These are phyloP conservation scores for Amphicarpaea edgeworthii DNA, from an alignment of 306 rosid species.

Conservation along the genomic window DNA sequence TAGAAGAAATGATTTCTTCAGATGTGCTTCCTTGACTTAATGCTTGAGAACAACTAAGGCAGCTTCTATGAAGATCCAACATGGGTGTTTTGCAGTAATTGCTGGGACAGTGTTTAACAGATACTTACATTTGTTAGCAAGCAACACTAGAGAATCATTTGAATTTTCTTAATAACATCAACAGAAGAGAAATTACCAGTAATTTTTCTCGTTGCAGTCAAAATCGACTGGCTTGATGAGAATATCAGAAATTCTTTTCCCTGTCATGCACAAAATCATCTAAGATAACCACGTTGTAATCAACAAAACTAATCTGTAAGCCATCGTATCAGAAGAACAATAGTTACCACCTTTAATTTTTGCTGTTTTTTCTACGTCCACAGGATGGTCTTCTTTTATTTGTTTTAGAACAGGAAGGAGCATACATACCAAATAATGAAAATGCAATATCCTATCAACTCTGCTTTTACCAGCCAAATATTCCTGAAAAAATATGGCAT, in stretches of 20 bases:
- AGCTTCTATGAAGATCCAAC: constrained; percentile 91
- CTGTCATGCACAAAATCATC: constrained; percentile 54
- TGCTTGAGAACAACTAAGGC: constrained; percentile 79
- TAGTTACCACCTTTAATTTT: constrained; percentile 62
- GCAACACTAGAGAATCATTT: constrained; percentile 37
- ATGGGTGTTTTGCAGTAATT: constrained; percentile 75
- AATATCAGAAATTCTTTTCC: constrained; percentile 68
- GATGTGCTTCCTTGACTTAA: constrained; percentile 55
- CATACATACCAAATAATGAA: constrained; percentile 86
- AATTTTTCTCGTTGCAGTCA: constrained; percentile 56
- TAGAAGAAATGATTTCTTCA: constrained; percentile 48
- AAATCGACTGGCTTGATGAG: constrained; percentile 73
- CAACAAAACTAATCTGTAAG: constrained; percentile 36
- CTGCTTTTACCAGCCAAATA: constrained; percentile 62
- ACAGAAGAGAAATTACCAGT: constrained; percentile 61
- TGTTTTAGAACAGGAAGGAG: constrained; percentile 89
- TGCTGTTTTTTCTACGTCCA: constrained; percentile 77
- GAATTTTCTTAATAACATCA: constrained; percentile 39
- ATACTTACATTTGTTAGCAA: constrained; percentile 39
- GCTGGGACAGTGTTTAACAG: constrained; percentile 64
- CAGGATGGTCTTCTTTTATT: constrained; percentile 73
- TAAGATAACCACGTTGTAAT: constrained; percentile 5
- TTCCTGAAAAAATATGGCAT: constrained; percentile 63
- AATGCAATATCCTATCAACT: constrained; percentile 72
- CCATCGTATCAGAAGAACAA: constrained; percentile 34